Percentiles rank a stretch among this genome's conserved stretches.
These are phyloP conservation scores for Colletotrichum graminicola DNA, from an alignment of 2,329 filamentous ascomycete genomes.

Conservation along the genomic window DNA sequence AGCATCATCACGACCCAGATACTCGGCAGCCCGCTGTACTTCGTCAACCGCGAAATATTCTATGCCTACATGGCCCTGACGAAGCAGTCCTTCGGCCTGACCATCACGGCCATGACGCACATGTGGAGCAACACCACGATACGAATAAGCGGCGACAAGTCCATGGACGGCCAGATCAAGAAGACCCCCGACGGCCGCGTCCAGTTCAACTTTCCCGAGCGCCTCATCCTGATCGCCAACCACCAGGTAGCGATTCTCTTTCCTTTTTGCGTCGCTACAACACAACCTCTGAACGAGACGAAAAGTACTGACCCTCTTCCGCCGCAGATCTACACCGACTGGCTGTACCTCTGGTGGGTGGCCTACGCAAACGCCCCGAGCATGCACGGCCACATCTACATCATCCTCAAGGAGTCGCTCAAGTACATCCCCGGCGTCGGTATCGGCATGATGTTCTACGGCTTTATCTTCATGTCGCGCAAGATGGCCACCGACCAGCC, in stretches of 20 bases:
- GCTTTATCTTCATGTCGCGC: constrained; percentile 92
- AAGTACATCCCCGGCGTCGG: constrained; percentile 85
- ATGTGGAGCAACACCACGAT: constrained; percentile 90
- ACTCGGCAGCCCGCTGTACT: constrained; percentile 81
- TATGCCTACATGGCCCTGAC: constrained; percentile 90
- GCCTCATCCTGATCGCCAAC: constrained; percentile 87
- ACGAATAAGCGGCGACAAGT: constrained; percentile 85
- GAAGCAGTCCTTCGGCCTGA: constrained; percentile 84
- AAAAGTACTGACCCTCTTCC: neutral
- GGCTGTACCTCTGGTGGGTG: constrained; percentile 94
- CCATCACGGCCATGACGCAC: constrained; percentile 84
- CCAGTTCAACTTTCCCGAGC: constrained; percentile 83
- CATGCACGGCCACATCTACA: constrained; percentile 89
- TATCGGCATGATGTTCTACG: constrained; percentile 85
- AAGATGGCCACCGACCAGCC: constrained; percentile 87
- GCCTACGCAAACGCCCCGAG: constrained; percentile 81
- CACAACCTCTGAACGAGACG: constrained; percentile 25
- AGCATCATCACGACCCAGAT: constrained; percentile 80
- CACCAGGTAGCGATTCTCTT: constrained; percentile 71
- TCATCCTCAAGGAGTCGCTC: constrained; percentile 89
- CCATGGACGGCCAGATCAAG: constrained; percentile 80
- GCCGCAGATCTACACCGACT: constrained; percentile 83
- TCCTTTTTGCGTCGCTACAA: no score
- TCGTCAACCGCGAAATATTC: constrained; percentile 81
- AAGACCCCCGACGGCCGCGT: constrained; percentile 79